Evolutionary conservation across 345 rosid species (phyloP).

Genomic region (Gossypium bickii): DNA sequence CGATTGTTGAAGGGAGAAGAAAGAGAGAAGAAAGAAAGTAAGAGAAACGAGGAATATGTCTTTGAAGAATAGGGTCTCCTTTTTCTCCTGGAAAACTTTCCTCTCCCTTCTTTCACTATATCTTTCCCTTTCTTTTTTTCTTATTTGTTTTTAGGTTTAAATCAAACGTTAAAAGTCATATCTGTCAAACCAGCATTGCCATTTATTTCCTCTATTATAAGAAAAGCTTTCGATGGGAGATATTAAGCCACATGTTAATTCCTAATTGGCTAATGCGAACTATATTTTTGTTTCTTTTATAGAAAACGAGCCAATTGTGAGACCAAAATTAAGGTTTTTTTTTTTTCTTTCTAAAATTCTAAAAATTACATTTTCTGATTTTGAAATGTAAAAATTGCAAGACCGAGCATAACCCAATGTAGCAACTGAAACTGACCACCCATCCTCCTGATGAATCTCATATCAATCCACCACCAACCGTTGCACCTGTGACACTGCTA

Average conservation of each 20-base stretch:
- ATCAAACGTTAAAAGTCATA: background rate
- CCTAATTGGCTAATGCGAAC: background rate
- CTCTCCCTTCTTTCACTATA: background rate
- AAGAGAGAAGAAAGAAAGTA: background rate
- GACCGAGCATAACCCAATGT: no score
- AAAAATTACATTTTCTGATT: no score
- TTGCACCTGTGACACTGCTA: no score
- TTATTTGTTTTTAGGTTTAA: background rate
- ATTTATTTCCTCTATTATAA: background rate
- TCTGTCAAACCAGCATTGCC: conserved; percentile 1
- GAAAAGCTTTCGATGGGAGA: background rate
- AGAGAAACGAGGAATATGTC: background rate
- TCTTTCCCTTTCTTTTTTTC: background rate
- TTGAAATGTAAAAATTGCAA: no score
- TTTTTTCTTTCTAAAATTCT: background rate
- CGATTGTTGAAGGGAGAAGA: background rate
- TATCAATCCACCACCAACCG: no score
- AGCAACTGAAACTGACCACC: no score
- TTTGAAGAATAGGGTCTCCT: background rate
- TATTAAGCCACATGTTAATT: conserved; percentile 10
- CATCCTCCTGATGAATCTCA: no score
- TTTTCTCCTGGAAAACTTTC: background rate
- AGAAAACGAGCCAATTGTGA: background rate
- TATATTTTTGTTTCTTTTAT: no score
- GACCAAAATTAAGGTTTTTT: background rate